These are phyloP conservation scores for Allomyces macrogynus DNA, from an alignment of 192 early-diverging fungal genomes.

Conservation along the genomic window DNA sequence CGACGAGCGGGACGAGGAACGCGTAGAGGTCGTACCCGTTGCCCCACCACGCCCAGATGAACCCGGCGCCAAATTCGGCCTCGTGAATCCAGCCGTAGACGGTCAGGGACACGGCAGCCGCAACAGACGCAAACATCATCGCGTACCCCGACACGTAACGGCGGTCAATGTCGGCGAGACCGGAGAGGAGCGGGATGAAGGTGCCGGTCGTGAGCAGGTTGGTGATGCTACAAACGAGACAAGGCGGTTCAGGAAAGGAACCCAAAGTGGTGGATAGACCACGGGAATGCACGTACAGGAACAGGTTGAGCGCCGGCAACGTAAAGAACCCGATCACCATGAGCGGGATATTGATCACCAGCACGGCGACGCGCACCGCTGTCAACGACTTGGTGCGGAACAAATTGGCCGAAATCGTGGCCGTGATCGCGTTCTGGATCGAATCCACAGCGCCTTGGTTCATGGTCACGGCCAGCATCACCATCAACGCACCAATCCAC, in stretches of 20 bases:
- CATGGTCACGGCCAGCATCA: conserved; percentile 17
- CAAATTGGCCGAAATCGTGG: conserved; percentile 6
- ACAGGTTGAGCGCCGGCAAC: not conserved
- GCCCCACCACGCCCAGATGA: not conserved
- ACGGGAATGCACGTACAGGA: not conserved
- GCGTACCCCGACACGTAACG: not conserved
- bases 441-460: conserved; percentile 27
- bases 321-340: not conserved
- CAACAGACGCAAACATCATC: not conserved
- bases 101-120: not conserved
- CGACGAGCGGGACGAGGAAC: not conserved
- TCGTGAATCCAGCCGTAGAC: not conserved
- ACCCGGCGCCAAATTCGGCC: not conserved
- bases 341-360: not conserved
- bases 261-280: too few species aligned
- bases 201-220: not conserved
- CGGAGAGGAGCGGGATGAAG: not conserved
- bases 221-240: not conserved
- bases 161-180: not conserved
- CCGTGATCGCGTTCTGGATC: conserved; percentile 23
- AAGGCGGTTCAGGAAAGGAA: too few species aligned
- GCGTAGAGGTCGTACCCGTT: not conserved
- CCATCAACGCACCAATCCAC: conserved; percentile 15
- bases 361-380: not conserved
- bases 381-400: not conserved